phyloP scores from a whole-genome alignment of 257 asterid species.

The Sherardia arvensis region DNA sequence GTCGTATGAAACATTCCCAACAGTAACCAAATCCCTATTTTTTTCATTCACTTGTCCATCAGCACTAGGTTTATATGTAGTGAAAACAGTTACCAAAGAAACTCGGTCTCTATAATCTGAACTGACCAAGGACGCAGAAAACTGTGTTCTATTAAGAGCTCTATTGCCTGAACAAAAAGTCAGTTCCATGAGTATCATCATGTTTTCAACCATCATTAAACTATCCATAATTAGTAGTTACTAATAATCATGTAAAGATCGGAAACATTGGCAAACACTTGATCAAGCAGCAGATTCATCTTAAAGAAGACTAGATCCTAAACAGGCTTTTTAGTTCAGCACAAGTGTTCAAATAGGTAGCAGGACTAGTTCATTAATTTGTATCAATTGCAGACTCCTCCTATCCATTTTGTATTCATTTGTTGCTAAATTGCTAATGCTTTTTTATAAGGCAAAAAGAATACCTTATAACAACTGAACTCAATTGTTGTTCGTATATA shows the following conservation, averaged over 20 bases:
- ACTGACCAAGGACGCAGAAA: conserved; percentile 15
- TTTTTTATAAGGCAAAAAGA: no score
- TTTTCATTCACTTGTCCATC: conserved; percentile 25
- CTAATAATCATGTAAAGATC: no score
- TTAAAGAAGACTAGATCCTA: not conserved
- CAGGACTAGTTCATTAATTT: not conserved
- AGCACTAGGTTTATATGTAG: conserved; percentile 48
- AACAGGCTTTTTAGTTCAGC: not conserved
- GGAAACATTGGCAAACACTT: no score
- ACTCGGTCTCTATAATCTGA: conserved; percentile 31
- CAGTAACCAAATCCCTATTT: conserved; percentile 46
- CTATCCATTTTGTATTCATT: no score
- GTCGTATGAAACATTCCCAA: conserved; percentile 61
- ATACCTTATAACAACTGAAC: no score
- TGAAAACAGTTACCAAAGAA: conserved; percentile 65
- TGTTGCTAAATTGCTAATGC: no score
- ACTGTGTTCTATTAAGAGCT: conserved; percentile 59
- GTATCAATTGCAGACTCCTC: no score
- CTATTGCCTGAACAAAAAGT: conserved; percentile 40
- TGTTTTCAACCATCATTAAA: not conserved
- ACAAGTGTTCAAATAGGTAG: not conserved
- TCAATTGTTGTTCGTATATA: no score
- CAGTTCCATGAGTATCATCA: conserved; percentile 8
- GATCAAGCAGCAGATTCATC: not conserved
- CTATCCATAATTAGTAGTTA: not conserved